Evolutionary conservation across 2,329 filamentous ascomycete genomes (phyloP).

Genomic region (Fusarium sp.): DNA sequence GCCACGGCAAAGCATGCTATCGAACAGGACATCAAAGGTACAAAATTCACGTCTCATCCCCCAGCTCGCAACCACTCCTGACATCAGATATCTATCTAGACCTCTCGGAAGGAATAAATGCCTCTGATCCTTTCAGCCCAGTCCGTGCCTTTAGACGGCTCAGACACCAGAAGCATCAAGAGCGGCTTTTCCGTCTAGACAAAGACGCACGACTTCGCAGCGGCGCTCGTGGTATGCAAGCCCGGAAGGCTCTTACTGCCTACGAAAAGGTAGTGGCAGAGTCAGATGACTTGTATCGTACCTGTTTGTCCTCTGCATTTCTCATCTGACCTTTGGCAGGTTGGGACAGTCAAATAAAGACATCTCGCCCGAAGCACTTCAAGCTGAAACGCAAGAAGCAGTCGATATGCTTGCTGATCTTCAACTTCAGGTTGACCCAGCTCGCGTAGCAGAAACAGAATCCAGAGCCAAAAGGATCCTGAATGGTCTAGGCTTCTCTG

Average conservation of each 20-base stretch:
- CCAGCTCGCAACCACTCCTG: background rate
- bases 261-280: slow-evolving; percentile 73
- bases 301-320: background rate
- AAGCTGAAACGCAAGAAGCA: slow-evolving; percentile 73
- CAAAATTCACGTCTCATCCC: background rate
- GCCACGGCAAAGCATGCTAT: slow-evolving; percentile 65
- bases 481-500: slow-evolving; percentile 75
- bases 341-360: slow-evolving; percentile 62
- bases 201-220: slow-evolving; percentile 79
- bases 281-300: slow-evolving; percentile 60
- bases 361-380: slow-evolving; percentile 64
- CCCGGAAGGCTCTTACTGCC: slow-evolving; percentile 76
- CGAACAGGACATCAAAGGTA: slow-evolving; percentile 68
- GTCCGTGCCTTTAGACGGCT: slow-evolving; percentile 69
- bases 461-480: slow-evolving; percentile 72
- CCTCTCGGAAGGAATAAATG: slow-evolving; percentile 68
- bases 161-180: slow-evolving; percentile 68
- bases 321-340: slow-evolving; percentile 40
- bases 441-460: slow-evolving; percentile 71
- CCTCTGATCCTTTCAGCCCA: slow-evolving; percentile 63
- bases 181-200: slow-evolving; percentile 72
- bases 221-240: slow-evolving; percentile 76
- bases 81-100: slow-evolving; percentile 49
- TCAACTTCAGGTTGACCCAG: slow-evolving; percentile 72
- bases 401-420: slow-evolving; percentile 74